A percentile compares a stretch with the other conserved stretches of the same genome.
Evolutionary conservation across 495 filamentous ascomycete genomes (phyloP).

Genomic region (Xylaria intraflava): DNA sequence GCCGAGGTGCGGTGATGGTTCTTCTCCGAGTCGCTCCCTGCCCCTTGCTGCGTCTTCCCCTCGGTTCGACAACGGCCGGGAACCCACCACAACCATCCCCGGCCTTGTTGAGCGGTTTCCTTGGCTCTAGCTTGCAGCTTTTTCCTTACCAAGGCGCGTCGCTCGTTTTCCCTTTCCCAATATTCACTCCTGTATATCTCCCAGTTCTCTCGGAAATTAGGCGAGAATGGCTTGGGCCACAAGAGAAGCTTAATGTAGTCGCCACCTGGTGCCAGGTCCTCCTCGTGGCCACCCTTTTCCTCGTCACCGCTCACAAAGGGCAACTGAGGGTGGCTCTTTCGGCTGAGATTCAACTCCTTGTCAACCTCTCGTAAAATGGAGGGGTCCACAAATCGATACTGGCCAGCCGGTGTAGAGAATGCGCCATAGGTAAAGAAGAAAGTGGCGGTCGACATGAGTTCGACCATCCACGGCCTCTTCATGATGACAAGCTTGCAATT

Average conservation of each 20-base stretch:
- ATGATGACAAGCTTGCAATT: constrained; percentile 93
- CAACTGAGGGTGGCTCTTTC: constrained; percentile 35
- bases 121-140: constrained; percentile 59
- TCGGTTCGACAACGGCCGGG: constrained; percentile 35
- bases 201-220: constrained; percentile 96
- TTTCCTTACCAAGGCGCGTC: constrained; percentile 63
- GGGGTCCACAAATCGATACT: constrained; percentile 62
- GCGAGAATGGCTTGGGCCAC: constrained; percentile 88
- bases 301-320: constrained; percentile 38
- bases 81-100: constrained; percentile 84
- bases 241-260: constrained; percentile 87
- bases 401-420: constrained; percentile 56
- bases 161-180: constrained; percentile 95
- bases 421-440: constrained; percentile 71
- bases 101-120: constrained; percentile 56
- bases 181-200: constrained; percentile 88
- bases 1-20: constrained; percentile 32
- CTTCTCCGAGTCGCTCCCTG: constrained; percentile 25
- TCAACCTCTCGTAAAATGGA: constrained; percentile 46
- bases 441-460: constrained; percentile 59
- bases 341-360: constrained; percentile 35
- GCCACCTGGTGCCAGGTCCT: constrained; percentile 82
- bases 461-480: constrained; percentile 74
- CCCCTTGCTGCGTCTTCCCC: constrained; percentile 24
- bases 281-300: constrained; percentile 57